Conservation (phyloP, 2,329 filamentous ascomycete genomes). For the Xylariaceae sp. region DNA sequence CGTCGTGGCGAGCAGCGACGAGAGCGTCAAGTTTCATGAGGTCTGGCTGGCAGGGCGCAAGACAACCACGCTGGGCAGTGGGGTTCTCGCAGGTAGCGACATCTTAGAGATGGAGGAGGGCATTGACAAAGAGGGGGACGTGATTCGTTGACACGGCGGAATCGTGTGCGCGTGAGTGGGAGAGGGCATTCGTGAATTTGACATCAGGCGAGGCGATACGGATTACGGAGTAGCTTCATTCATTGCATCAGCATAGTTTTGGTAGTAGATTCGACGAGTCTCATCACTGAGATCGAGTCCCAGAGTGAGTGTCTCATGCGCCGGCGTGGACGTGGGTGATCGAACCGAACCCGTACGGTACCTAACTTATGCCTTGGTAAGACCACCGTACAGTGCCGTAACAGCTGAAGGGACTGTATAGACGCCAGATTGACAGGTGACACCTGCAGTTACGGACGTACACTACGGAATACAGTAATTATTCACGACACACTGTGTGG, state of each 20-base stretch:
- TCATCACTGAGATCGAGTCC: not conserved
- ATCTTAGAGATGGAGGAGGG: conserved; percentile 80
- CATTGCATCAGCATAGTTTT: conserved; percentile 30
- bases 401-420: too few relatives aligned
- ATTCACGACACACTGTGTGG: not conserved
- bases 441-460: too few relatives aligned
- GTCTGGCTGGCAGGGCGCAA: conserved; percentile 71
- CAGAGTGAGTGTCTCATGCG: not conserved
- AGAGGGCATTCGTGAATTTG: not conserved
- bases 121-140: conserved; percentile 67
- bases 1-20: conserved; percentile 86
- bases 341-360: too few relatives aligned
- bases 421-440: too few relatives aligned
- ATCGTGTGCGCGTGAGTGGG: not conserved
- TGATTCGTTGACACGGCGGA: conserved; percentile 59
- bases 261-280: conserved; percentile 12
- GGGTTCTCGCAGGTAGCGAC: conserved; percentile 73
- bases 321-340: too few relatives aligned
- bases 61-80: conserved; percentile 47
- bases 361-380: too few relatives aligned
- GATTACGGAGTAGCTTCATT: conserved; percentile 54
- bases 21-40: conserved; percentile 92
- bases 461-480: too few relatives aligned
- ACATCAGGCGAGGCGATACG: not conserved
- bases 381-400: too few relatives aligned